Conservation (phyloP, 768 basidiomycete genomes). For the Dioszegia hungarica region DNA sequence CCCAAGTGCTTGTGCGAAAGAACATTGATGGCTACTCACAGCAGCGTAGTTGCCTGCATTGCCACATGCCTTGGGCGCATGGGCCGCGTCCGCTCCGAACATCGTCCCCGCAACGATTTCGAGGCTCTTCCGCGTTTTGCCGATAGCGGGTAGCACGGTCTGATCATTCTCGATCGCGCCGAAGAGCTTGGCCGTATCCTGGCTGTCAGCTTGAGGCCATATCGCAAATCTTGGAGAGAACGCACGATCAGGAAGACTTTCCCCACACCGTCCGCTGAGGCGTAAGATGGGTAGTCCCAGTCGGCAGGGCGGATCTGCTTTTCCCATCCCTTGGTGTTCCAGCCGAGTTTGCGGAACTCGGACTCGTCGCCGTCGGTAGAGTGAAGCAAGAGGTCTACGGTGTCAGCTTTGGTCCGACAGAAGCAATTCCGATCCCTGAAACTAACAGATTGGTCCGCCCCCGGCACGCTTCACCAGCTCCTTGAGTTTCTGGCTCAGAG, state of each 20-base stretch:
- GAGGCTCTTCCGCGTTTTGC: conserved; percentile 13
- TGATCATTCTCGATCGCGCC: conserved; percentile 26
- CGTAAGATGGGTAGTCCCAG: conserved; percentile 31
- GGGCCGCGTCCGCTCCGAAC: conserved; percentile 18
- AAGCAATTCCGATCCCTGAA: neutral
- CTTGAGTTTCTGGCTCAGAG: conserved; percentile 19
- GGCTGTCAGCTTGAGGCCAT: neutral
- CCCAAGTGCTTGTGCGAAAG: neutral
- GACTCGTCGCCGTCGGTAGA: conserved; percentile 17
- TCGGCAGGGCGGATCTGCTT: conserved; percentile 19
- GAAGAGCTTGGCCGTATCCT: conserved; percentile 42
- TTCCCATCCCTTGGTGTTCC: conserved; percentile 18
- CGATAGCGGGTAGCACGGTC: neutral
- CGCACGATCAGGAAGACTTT: conserved; percentile 37
- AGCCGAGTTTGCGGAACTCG: conserved; percentile 24
- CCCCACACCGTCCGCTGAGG: conserved; percentile 23
- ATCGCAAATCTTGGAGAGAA: neutral
- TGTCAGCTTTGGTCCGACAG: neutral
- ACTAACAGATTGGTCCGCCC: conserved; percentile 38
- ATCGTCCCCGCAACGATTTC: conserved; percentile 22
- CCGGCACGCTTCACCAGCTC: conserved; percentile 29
- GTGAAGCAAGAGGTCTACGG: conserved; percentile 37
- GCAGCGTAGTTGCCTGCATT: conserved; percentile 44
- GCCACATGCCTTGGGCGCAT: conserved; percentile 19
- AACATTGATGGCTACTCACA: conserved; percentile 16